Evolutionary conservation across 2,329 filamentous ascomycete genomes (phyloP), one percentile per base, ranked within the genome.

Genomic region (Colletotrichum tanaceti): DNA sequence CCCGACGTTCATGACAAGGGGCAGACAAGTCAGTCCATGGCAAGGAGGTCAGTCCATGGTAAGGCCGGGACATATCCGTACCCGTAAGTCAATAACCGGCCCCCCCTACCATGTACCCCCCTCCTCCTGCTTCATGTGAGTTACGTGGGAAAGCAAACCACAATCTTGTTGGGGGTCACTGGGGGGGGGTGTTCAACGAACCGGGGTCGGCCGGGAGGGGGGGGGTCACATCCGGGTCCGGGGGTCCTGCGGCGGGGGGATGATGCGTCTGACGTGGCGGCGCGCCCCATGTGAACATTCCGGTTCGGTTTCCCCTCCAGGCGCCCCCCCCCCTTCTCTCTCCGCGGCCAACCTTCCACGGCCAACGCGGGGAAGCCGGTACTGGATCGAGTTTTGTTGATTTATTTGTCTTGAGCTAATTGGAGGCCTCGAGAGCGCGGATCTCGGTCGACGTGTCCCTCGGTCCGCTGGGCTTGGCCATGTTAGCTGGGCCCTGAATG

Each of bases 321-420:
- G n/a, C n/a, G n/a, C n/a, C n/a, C n/a, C n/a, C n/a, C n/a, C n/a
- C n/a, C n/a, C n/a, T n/a, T n/a, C n/a, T n/a, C n/a, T n/a, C 20
- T 65, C 20, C 55, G 57, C 62, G 61, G 55, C 44, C 65, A 68
- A 65, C 43, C 49, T 28, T 68, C 65, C 47, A 54, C n/a, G 18
- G 11, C 49, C n/a, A 50, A 62, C 41, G 65, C 50, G 65, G 62
- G 62, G 55, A 57, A 44, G 38, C 35, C 55, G 57, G 62, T n/a
- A 24, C 28, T 28, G 20, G 22, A 13, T 43, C 18, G 20, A 38
- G 10, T 50, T 18, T n/a, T 47, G 7, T n/a, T n/a, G n/a, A n/a
- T n/a, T n/a, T n/a, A n/a, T n/a, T n/a, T n/a, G n/a, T n/a, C 16
- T 61, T 20, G 11, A 11, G 2, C 9, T 3, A 38, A 57, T 57